These are phyloP conservation scores for Macrolepiota dolichaula DNA, from an alignment of 768 basidiomycete genomes.

Conservation along the genomic window DNA sequence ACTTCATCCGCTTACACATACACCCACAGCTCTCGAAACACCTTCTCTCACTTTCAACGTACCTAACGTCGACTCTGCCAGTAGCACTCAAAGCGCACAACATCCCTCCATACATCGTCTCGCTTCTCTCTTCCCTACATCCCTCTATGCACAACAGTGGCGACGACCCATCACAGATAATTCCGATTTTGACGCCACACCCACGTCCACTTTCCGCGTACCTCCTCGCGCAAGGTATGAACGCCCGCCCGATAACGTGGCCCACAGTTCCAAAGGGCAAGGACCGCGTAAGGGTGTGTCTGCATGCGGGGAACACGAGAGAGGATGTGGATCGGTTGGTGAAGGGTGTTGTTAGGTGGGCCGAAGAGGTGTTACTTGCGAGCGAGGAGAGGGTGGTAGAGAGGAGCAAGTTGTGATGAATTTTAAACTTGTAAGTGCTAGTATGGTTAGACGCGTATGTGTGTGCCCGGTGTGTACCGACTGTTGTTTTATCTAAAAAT, in stretches of 20 bases:
- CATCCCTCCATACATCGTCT: constrained; percentile 33
- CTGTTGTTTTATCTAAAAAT: too few species aligned
- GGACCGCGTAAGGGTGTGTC: constrained; percentile 84
- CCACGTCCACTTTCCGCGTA: constrained; percentile 75
- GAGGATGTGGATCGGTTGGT: constrained; percentile 62
- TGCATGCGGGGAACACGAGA: constrained; percentile 73
- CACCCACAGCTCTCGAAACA: constrained; percentile 25
- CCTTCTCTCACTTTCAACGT: constrained; percentile 43
- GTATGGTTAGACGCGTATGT: too few species aligned
- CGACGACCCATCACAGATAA: constrained; percentile 62
- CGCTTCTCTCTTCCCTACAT: constrained; percentile 21
- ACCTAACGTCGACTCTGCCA: constrained; percentile 32
- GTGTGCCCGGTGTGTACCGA: too few species aligned
- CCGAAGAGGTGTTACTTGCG: constrained; percentile 29
- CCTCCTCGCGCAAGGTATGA: constrained; percentile 52
- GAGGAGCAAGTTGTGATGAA: too few species aligned
- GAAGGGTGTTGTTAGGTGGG: constrained; percentile 47
- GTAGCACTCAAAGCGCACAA: constrained; percentile 24
- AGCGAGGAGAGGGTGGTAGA: background rate
- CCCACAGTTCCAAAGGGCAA: constrained; percentile 89
- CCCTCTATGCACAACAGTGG: constrained; percentile 16
- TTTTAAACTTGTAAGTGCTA: too few species aligned
- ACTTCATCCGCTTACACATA: background rate
- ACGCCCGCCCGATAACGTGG: constrained; percentile 75
- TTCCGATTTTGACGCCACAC: constrained; percentile 76